These are phyloP conservation scores for Yamagishiella unicocca DNA, from an alignment of 139 green algal genomes.

Conservation along the genomic window DNA sequence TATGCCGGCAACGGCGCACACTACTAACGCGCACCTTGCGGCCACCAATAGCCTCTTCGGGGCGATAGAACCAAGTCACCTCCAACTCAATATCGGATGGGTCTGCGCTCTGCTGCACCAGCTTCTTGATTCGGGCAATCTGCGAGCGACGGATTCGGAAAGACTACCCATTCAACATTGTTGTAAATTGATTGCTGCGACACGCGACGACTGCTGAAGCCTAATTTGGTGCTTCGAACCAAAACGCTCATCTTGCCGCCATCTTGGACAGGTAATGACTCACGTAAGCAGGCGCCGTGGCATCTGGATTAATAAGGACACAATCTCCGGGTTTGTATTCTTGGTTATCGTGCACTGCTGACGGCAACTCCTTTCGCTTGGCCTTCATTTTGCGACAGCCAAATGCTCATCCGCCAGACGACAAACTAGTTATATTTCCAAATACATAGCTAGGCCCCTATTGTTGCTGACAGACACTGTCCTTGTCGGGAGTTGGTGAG, in stretches of 20 bases:
- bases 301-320: constrained; percentile 35
- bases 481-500: too few species aligned
- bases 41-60: constrained; percentile 81
- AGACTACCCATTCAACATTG: too few species aligned
- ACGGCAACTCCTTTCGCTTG: constrained; percentile 24
- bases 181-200: too few species aligned
- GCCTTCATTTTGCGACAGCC: constrained; percentile 1
- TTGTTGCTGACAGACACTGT: too few species aligned
- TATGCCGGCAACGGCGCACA: too few species aligned
- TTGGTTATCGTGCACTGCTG: neutral
- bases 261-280: constrained; percentile 8
- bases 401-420: neutral
- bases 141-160: neutral
- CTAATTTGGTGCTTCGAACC: neutral
- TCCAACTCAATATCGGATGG: constrained; percentile 28
- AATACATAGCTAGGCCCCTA: too few species aligned
- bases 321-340: constrained; percentile 19
- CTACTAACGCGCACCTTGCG: constrained; percentile 78
- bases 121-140: constrained; percentile 27
- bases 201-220: too few species aligned
- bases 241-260: neutral
- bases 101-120: neutral
- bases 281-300: constrained; percentile 20
- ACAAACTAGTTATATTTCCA: too few species aligned
- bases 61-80: constrained; percentile 87